Percentiles rank a stretch among this genome's conserved stretches.
These are phyloP conservation scores for Tricholoma sp. DNA, from an alignment of 768 basidiomycete species.

Conservation along the genomic window DNA sequence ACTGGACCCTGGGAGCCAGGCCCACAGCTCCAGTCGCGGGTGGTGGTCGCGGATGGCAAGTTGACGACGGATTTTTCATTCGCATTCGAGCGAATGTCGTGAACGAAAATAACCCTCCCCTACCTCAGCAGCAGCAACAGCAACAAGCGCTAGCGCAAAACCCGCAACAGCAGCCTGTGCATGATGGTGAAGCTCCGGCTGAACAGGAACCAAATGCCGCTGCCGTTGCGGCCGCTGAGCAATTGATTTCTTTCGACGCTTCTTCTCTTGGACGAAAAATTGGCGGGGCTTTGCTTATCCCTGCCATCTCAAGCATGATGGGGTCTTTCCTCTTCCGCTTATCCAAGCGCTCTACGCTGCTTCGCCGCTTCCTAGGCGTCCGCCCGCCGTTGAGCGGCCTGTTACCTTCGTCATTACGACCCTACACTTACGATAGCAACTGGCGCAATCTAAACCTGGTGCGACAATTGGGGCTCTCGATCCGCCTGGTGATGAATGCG, in stretches of 20 bases:
- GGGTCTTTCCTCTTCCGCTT: constrained; percentile 53
- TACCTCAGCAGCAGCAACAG: constrained; percentile 9
- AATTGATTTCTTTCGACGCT: constrained; percentile 51
- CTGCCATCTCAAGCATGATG: constrained; percentile 62
- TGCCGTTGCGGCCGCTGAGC: constrained; percentile 46
- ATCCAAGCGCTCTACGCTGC: constrained; percentile 38
- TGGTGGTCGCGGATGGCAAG: constrained; percentile 17
- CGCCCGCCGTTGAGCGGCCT: constrained; percentile 18
- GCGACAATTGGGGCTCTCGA: constrained; percentile 23
- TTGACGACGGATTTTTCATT: constrained; percentile 28
- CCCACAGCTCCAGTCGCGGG: constrained; percentile 23
- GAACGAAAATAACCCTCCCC: constrained; percentile 12
- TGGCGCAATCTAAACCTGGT: constrained; percentile 20
- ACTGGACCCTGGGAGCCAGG: constrained; percentile 38
- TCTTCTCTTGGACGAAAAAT: constrained; percentile 60
- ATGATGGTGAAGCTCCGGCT: constrained; percentile 18
- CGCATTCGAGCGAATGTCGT: constrained; percentile 26
- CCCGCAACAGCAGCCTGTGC: constrained; percentile 13
- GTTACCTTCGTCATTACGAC: constrained; percentile 11
- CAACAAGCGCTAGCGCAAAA: constrained; percentile 1
- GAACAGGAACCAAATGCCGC: constrained; percentile 39
- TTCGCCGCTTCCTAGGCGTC: constrained; percentile 37
- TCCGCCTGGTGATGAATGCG: constrained; percentile 38
- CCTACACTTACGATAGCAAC: constrained; percentile 7
- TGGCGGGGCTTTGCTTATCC: constrained; percentile 65